Conservation (phyloP, 768 basidiomycete species). For the Epithele typhae region DNA sequence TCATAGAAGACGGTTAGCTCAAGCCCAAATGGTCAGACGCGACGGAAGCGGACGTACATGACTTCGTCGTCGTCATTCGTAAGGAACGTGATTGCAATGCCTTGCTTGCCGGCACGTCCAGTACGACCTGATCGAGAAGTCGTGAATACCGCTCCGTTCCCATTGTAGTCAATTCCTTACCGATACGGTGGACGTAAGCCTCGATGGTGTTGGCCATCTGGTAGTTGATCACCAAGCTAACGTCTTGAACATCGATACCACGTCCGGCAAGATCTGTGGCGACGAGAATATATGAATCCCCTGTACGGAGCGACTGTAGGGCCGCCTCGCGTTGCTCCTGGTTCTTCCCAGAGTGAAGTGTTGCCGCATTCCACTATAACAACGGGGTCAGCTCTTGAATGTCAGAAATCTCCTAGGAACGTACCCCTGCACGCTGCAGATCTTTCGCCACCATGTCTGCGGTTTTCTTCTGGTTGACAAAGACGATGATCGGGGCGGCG, state of each 20-base stretch:
- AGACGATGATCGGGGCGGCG: constrained; percentile 92
- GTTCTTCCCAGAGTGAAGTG: constrained; percentile 94
- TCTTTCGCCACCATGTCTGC: constrained; percentile 98
- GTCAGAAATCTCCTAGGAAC: constrained; percentile 27
- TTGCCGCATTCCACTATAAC: constrained; percentile 79
- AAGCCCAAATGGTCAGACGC: constrained; percentile 2
- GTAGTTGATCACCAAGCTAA: constrained; percentile 93
- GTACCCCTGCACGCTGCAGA: constrained; percentile 79
- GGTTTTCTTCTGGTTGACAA: constrained; percentile 99
- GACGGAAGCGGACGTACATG: constrained; percentile 56
- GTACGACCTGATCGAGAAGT: constrained; percentile 69
- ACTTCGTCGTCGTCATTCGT: constrained; percentile 96
- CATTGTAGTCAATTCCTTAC: no score
- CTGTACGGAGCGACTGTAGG: constrained; percentile 78
- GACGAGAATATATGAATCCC: constrained; percentile 85
- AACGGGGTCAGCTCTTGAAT: neutral
- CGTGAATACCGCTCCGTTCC: no score
- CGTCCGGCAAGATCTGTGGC: constrained; percentile 98
- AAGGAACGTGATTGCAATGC: constrained; percentile 92
- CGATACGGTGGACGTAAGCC: constrained; percentile 96
- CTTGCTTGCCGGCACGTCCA: constrained; percentile 95
- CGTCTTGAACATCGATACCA: constrained; percentile 98
- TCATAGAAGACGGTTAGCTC: constrained; percentile 11
- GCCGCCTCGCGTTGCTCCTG: constrained; percentile 97
- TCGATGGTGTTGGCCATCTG: constrained; percentile 97